Percentiles rank a stretch among this genome's conserved stretches.
These are phyloP conservation scores for Beauveria asiatica DNA, from an alignment of 2,329 filamentous ascomycete genomes.

Conservation along the genomic window DNA sequence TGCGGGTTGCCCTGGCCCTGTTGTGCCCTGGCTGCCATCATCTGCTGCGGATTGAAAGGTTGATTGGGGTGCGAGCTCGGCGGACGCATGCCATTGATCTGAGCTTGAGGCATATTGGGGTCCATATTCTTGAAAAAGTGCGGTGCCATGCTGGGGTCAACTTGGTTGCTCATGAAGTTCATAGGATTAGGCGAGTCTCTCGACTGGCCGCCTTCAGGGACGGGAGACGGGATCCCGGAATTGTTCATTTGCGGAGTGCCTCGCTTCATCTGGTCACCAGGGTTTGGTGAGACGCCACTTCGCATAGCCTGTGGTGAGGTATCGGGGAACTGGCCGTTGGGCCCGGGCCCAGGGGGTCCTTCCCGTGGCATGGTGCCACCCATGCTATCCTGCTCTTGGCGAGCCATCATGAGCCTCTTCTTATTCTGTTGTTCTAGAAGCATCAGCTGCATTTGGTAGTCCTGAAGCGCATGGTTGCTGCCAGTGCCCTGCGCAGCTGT, in stretches of 20 bases:
- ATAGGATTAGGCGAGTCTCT: slow-evolving; percentile 57
- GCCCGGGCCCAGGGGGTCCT: slow-evolving; percentile 42
- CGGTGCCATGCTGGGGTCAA: slow-evolving; percentile 52
- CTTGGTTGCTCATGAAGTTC: slow-evolving; percentile 54
- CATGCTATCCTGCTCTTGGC: slow-evolving; percentile 63
- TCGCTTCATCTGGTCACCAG: slow-evolving; percentile 70
- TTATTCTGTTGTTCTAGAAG: slow-evolving; percentile 81
- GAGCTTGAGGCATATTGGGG: slow-evolving; percentile 42
- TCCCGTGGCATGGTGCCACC: slow-evolving; percentile 38
- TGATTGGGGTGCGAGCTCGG: slow-evolving; percentile 58
- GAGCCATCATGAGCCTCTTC: slow-evolving; percentile 75
- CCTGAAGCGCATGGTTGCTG: slow-evolving; percentile 74
- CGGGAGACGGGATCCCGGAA: slow-evolving; percentile 59
- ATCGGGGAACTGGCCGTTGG: slow-evolving; percentile 59
- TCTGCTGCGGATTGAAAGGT: slow-evolving; percentile 49
- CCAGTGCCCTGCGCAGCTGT: slow-evolving; percentile 35
- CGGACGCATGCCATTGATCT: slow-evolving; percentile 61
- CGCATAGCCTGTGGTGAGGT: slow-evolving; percentile 62
- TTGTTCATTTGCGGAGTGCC: slow-evolving; percentile 66
- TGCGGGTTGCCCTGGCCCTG: slow-evolving; percentile 25
- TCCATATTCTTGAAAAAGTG: slow-evolving; percentile 54
- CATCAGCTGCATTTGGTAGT: slow-evolving; percentile 88
- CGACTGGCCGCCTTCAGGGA: slow-evolving; percentile 60
- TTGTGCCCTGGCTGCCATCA: slow-evolving; percentile 42
- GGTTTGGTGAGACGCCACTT: slow-evolving; percentile 66